These are phyloP conservation scores for Suillus alpinus DNA, from an alignment of 768 basidiomycete genomes.

Conservation along the genomic window DNA sequence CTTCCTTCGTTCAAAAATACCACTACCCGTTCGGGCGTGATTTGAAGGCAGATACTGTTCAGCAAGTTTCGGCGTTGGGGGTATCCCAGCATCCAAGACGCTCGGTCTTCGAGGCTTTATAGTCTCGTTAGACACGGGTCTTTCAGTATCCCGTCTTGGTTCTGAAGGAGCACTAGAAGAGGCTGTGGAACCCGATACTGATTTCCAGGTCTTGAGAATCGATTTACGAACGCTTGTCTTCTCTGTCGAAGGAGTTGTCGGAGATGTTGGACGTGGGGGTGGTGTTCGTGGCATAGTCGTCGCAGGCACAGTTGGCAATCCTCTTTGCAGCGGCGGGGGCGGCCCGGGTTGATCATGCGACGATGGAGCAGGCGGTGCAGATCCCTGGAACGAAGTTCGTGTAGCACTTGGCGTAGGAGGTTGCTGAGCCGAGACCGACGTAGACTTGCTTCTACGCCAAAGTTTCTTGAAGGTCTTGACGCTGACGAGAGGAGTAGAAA, in stretches of 20 bases:
- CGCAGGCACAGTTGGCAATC: slow-evolving; percentile 21
- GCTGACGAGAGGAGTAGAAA: slow-evolving; percentile 55
- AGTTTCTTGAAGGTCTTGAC: slow-evolving; percentile 73
- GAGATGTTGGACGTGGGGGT: slow-evolving; percentile 7
- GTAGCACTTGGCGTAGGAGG: slow-evolving; percentile 35
- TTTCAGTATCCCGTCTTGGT: slow-evolving; percentile 39
- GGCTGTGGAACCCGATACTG: slow-evolving; percentile 34
- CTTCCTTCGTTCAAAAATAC: slow-evolving; percentile 27
- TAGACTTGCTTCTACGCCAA: slow-evolving; percentile 70
- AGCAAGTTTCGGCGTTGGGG: slow-evolving; percentile 64
- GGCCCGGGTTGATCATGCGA: slow-evolving; percentile 29
- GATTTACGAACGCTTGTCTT: slow-evolving; percentile 59
- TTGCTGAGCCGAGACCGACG: slow-evolving; percentile 34
- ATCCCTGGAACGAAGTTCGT: slow-evolving; percentile 32
- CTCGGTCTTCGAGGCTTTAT: slow-evolving; percentile 46
- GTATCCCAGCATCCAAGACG: slow-evolving; percentile 44
- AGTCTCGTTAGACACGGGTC: slow-evolving; percentile 31
- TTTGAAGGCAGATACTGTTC: slow-evolving; percentile 41
- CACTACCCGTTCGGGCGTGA: slow-evolving; percentile 31
- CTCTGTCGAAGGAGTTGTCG: slow-evolving; percentile 38
- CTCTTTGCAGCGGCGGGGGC: slow-evolving; percentile 24
- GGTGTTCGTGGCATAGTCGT: slow-evolving; percentile 24
- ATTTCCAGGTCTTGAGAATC: slow-evolving; percentile 66
- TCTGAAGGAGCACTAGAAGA: slow-evolving; percentile 32
- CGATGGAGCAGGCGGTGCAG: slow-evolving; percentile 28